Evolutionary conservation across 768 basidiomycete species (phyloP).

Genomic region (Filobasidium wieringae): DNA sequence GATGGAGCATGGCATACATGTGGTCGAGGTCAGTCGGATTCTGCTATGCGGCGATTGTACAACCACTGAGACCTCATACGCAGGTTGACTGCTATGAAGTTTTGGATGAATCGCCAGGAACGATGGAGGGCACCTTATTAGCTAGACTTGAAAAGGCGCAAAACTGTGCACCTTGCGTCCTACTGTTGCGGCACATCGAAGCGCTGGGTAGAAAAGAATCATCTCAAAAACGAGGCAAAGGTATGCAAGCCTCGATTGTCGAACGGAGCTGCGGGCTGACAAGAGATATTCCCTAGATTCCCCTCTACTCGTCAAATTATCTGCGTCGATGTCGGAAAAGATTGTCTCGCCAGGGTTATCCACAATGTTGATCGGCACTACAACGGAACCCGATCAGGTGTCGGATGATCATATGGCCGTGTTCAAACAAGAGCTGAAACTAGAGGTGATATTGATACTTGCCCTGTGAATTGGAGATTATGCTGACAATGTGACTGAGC

Average conservation of each 20-base stretch:
- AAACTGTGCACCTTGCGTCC: constrained; percentile 68
- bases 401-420: constrained; percentile 52
- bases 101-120: constrained; percentile 61
- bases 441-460: constrained; percentile 48
- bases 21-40: constrained; percentile 52
- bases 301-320: not conserved
- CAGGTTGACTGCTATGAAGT: constrained; percentile 80
- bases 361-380: constrained; percentile 63
- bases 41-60: not conserved
- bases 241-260: constrained; percentile 59
- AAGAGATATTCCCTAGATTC: constrained; percentile 21
- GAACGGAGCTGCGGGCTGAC: too few species aligned
- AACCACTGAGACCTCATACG: not conserved
- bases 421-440: constrained; percentile 74
- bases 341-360: constrained; percentile 50
- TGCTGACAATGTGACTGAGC: not conserved
- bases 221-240: constrained; percentile 44
- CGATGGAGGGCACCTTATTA: constrained; percentile 60
- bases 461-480: not conserved
- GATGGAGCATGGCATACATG: constrained; percentile 55
- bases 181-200: constrained; percentile 68
- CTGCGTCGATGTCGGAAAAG: not conserved
- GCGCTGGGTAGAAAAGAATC: constrained; percentile 54
- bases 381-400: constrained; percentile 54
- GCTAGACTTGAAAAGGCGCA: constrained; percentile 66